A percentile compares a stretch with the other conserved stretches of the same genome.
Evolutionary conservation across 2,329 filamentous ascomycete species (phyloP).

Genomic region (Raffaelea arxii): DNA sequence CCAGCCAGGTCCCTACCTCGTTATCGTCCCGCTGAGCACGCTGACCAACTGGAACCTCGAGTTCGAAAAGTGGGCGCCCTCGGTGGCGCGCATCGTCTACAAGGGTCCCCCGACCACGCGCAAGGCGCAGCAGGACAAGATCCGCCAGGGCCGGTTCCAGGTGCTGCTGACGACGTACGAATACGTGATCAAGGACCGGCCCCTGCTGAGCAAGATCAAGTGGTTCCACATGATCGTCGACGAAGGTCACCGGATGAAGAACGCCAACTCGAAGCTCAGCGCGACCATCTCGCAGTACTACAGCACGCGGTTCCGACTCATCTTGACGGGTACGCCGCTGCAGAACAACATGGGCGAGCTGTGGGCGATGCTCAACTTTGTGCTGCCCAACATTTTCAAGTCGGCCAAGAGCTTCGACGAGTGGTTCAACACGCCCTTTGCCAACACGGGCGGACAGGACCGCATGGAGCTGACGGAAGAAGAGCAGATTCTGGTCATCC

Average conservation of each 20-base stretch:
- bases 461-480: conserved; percentile 99
- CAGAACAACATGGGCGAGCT: conserved; percentile 95
- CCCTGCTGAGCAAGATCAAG: conserved; percentile 93
- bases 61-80: conserved; percentile 97
- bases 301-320: conserved; percentile 85
- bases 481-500: conserved; percentile 97
- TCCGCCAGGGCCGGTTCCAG: conserved; percentile 91
- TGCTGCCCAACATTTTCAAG: conserved; percentile 97
- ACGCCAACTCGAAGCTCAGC: conserved; percentile 89
- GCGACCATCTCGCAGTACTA: conserved; percentile 94
- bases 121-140: conserved; percentile 86
- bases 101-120: conserved; percentile 85
- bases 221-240: conserved; percentile 99
- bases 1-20: conserved; percentile 84
- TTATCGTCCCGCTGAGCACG: conserved; percentile 94
- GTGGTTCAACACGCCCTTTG: conserved; percentile 99
- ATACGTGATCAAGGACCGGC: conserved; percentile 98
- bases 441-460: conserved; percentile 94
- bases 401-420: conserved; percentile 98
- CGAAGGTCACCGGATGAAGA: conserved; percentile 99
- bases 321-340: conserved; percentile 91
- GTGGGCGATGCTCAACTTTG: conserved; percentile 98
- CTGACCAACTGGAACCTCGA: conserved; percentile 98
- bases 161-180: conserved; percentile 96
- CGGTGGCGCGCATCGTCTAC: conserved; percentile 80